Evolutionary conservation across 2,329 filamentous ascomycete genomes (phyloP).

Genomic region (Penicillium sp.): DNA sequence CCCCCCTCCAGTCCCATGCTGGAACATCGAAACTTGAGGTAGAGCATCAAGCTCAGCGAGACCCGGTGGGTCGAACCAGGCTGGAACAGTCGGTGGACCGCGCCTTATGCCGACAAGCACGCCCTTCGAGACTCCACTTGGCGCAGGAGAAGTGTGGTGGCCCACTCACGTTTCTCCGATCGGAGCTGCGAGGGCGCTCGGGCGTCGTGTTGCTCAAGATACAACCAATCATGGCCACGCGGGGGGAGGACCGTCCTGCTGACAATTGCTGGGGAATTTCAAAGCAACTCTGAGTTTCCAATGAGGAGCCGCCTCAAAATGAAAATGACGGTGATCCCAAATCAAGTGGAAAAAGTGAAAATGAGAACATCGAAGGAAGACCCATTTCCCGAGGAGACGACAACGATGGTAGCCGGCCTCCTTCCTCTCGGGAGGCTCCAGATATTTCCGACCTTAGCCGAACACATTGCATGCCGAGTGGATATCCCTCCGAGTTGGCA

Average conservation of each 20-base stretch:
- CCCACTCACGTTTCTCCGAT: conserved; percentile 17
- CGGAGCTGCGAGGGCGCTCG: conserved; percentile 8
- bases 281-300: conserved; percentile 11
- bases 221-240: conserved; percentile 16
- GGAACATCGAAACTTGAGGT: not conserved
- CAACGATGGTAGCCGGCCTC: conserved; percentile 11
- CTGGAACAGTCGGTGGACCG: conserved; percentile 16
- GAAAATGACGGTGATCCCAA: not conserved
- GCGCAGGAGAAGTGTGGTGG: conserved; percentile 2
- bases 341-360: not conserved
- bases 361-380: conserved; percentile 1
- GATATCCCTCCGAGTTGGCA: conserved; percentile 4
- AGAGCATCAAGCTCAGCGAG: conserved; percentile 1
- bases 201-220: conserved; percentile 2
- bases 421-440: conserved; percentile 20
- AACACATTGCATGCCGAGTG: conserved; percentile 12
- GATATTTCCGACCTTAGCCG: conserved; percentile 31
- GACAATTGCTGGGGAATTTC: conserved; percentile 12
- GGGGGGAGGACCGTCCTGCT: conserved; percentile 4
- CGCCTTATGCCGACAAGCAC: conserved; percentile 27
- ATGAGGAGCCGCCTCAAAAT: not conserved
- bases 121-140: conserved; percentile 28
- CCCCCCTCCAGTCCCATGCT: not conserved
- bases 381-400: conserved; percentile 22
- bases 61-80: not conserved